Base-by-base conservation (phyloP, 148 eudicot genomes). In the Rhododendron molle region DNA sequence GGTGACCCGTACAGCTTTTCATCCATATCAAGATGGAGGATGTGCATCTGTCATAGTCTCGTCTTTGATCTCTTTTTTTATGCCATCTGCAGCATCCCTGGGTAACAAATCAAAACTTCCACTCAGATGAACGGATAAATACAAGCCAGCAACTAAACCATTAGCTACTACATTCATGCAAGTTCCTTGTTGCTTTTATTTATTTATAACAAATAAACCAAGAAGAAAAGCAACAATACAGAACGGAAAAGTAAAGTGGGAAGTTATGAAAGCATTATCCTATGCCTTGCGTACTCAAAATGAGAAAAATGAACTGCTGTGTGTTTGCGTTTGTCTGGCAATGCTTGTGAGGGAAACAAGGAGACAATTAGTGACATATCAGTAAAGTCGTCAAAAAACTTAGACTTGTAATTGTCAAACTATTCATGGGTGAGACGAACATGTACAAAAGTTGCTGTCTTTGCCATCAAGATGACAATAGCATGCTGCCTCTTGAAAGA, bases 11-110 rank as follows among this genome's bases (percentile, higher is more conserved):
- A 10, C 13, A 54, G 76, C 30, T 16, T 76, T 36, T 58, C 50
- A 56, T 36, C 38, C 11, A 13, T 77, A n/a, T 43, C 76, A 60
- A 62, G 60, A 40, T 11, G 49, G 82, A 15, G 50, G 46, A 43
- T 60, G 76, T 10, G 18, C 77, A 14, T 82, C 84, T 82, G 34
- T 65, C 82, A 40, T 79, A 30, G 18, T 32, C 83, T 74, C 87
- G 58, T 85, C 89, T 83, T 81, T 81, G 84, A 44, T 46, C 83
- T 74, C 87, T 73, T 85, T 86, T 83, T 81, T 81, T 76, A 85
- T 36, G 56, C 83, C 82, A 81, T 81, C 85, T 3, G 81, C 82
- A 81, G 10, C 43, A 77, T 81, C 80, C 85, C 89, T 88, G 84
- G 79, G 50, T 26, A 47, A 62, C 82, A 85, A 79, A 79, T 26